phyloP scores from a whole-genome alignment of 768 basidiomycete genomes.

The Tephrocybe sp. region DNA sequence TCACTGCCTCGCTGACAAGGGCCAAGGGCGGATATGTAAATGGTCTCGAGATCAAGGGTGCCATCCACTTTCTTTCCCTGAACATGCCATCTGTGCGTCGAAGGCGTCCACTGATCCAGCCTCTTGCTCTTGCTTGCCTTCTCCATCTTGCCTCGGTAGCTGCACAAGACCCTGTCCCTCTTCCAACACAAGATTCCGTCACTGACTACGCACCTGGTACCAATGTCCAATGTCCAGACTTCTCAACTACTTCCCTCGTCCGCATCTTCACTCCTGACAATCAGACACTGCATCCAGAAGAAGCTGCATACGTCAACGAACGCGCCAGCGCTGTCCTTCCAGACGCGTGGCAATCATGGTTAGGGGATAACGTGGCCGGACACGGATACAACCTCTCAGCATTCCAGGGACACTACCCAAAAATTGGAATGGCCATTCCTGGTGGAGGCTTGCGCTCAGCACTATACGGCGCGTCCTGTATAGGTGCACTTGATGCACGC shows the following conservation, averaged over 20 bases:
- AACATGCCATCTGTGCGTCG: slow-evolving; percentile 3
- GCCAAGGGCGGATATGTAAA: slow-evolving; percentile 3
- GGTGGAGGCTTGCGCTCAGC: slow-evolving; percentile 73
- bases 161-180: slow-evolving; percentile 15
- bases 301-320: slow-evolving; percentile 43
- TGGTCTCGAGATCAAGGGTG: background rate
- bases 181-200: slow-evolving; percentile 27
- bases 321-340: slow-evolving; percentile 41
- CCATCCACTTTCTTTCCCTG: background rate
- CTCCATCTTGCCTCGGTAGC: slow-evolving; percentile 7
- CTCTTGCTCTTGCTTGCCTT: slow-evolving; percentile 13
- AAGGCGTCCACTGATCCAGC: slow-evolving; percentile 1
- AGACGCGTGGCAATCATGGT: slow-evolving; percentile 56
- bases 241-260: slow-evolving; percentile 44
- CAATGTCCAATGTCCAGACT: slow-evolving; percentile 50
- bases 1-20: slow-evolving; percentile 11
- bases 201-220: slow-evolving; percentile 51
- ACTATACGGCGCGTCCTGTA: slow-evolving; percentile 58
- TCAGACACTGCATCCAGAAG: slow-evolving; percentile 49
- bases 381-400: slow-evolving; percentile 51
- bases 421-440: slow-evolving; percentile 62
- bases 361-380: slow-evolving; percentile 49
- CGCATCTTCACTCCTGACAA: slow-evolving; percentile 49
- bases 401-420: slow-evolving; percentile 43
- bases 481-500: slow-evolving; percentile 58